Conservation (phyloP, 192 early-diverging fungal genomes). For the Podila epicladia region DNA sequence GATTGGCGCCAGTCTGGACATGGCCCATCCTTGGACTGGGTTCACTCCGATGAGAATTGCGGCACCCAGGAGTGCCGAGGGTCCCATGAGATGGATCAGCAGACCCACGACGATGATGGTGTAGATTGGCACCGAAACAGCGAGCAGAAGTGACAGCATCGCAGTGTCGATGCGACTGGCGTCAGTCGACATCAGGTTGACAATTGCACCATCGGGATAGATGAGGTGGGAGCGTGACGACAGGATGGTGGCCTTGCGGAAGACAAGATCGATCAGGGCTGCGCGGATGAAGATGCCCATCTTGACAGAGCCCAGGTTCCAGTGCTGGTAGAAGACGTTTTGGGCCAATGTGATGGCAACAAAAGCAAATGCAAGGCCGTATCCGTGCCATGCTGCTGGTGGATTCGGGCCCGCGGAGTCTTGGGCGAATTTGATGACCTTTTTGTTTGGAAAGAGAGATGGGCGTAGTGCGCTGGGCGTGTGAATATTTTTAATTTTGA, state of each 20-base stretch:
- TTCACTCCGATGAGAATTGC: slow-evolving; percentile 28
- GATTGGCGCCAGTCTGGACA: slow-evolving; percentile 29
- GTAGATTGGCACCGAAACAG: slow-evolving; percentile 19
- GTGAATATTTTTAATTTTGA: neutral
- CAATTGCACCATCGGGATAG: slow-evolving; percentile 47
- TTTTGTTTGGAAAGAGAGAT: neutral
- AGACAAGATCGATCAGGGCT: slow-evolving; percentile 40
- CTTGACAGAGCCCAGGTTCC: slow-evolving; percentile 45
- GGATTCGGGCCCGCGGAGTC: slow-evolving; percentile 3
- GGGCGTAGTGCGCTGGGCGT: neutral
- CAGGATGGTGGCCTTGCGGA: slow-evolving; percentile 35
- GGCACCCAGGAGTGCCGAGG: slow-evolving; percentile 33
- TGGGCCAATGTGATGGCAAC: slow-evolving; percentile 10
- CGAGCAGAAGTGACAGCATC: slow-evolving; percentile 26
- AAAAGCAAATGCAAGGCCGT: slow-evolving; percentile 28
- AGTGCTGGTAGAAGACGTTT: slow-evolving; percentile 40
- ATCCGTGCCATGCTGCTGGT: slow-evolving; percentile 39
- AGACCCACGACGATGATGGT: slow-evolving; percentile 17
- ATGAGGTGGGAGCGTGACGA: slow-evolving; percentile 31
- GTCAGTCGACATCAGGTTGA: slow-evolving; percentile 63
- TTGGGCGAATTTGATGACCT: slow-evolving; percentile 39
- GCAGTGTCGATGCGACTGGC: slow-evolving; percentile 38
- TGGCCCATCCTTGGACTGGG: slow-evolving; percentile 36
- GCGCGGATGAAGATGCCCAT: slow-evolving; percentile 49
- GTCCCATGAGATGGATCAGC: slow-evolving; percentile 39